Percentiles rank a stretch among this genome's conserved stretches.
Conservation (phyloP, 352 stramenopile genomes). For the Phytophthora foliorum region DNA sequence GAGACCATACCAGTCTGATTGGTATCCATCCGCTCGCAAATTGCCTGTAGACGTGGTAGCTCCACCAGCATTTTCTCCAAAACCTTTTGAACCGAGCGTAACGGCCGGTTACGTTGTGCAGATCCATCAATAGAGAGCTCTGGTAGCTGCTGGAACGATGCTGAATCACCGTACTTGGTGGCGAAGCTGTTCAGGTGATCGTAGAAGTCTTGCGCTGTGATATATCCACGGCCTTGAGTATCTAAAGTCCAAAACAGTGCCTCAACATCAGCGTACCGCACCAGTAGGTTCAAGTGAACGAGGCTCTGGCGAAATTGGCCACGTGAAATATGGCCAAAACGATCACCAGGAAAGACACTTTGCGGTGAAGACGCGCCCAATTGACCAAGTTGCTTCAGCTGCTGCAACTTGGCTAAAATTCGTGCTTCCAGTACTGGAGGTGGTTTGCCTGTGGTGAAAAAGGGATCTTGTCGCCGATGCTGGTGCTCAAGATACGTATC, state of each 20-base stretch:
- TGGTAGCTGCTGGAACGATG: slow-evolving; percentile 42
- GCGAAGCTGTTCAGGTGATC: slow-evolving; percentile 62
- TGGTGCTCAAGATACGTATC: slow-evolving; percentile 37
- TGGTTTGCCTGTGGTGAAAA: slow-evolving; percentile 48
- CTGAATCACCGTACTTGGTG: slow-evolving; percentile 14
- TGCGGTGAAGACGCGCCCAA: slow-evolving; percentile 57
- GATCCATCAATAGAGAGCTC: slow-evolving; percentile 35
- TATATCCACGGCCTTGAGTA: slow-evolving; percentile 67
- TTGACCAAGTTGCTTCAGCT: slow-evolving; percentile 73
- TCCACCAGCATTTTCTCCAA: slow-evolving; percentile 73
- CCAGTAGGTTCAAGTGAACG: slow-evolving; percentile 67
- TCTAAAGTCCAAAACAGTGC: slow-evolving; percentile 82
- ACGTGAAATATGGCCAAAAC: slow-evolving; percentile 74
- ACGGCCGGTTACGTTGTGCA: slow-evolving; percentile 17
- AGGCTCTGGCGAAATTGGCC: slow-evolving; percentile 82
- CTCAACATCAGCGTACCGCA: slow-evolving; percentile 77
- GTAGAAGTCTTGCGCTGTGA: slow-evolving; percentile 69
- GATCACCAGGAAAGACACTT: slow-evolving; percentile 76
- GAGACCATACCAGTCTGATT: slow-evolving; percentile 56
- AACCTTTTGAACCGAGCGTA: slow-evolving; percentile 77
- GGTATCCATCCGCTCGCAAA: slow-evolving; percentile 59
- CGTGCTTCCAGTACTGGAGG: slow-evolving; percentile 55
- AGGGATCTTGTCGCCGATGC: slow-evolving; percentile 42
- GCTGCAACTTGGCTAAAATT: slow-evolving; percentile 69
- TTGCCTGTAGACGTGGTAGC: slow-evolving; percentile 47